These are phyloP conservation scores for Naganishia liquefaciens DNA, from an alignment of 1,284 basidiomycete genomes.

Conservation along the genomic window DNA sequence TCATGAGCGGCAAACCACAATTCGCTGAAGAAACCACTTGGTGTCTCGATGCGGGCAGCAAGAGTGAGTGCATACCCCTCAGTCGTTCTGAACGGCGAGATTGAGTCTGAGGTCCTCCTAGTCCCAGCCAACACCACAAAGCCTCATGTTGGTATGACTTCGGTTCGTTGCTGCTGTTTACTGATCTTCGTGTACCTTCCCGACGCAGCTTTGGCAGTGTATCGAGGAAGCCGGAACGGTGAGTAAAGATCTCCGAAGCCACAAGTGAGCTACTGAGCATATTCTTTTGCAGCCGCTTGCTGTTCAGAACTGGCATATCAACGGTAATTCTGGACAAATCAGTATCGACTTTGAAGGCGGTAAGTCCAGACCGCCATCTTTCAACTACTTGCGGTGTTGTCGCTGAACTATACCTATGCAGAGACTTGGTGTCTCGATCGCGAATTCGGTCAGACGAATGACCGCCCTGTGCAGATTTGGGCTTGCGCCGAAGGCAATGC, in stretches of 20 bases:
- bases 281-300: neutral
- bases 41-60: conserved; percentile 3
- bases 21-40: neutral
- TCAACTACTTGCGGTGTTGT: neutral
- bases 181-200: neutral
- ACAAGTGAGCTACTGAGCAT: too few relatives aligned
- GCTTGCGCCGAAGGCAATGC: conserved; percentile 5
- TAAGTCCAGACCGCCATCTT: neutral
- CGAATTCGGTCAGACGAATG: conserved; percentile 5
- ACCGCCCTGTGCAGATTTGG: conserved; percentile 2
- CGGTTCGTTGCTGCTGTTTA: too few relatives aligned
- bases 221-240: neutral
- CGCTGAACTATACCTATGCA: neutral
- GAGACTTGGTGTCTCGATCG: conserved; percentile 6
- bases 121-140: neutral
- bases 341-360: neutral
- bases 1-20: neutral
- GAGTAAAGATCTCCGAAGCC: neutral
- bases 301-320: conserved; percentile 15
- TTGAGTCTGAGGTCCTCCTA: neutral
- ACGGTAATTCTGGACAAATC: neutral
- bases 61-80: neutral
- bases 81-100: neutral
- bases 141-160: neutral
- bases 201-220: neutral